Percentiles rank a stretch among this genome's conserved stretches.
These are phyloP conservation scores for Magnolia kwangsiensis DNA, from an alignment of 164 flowering plant species.

Conservation along the genomic window DNA sequence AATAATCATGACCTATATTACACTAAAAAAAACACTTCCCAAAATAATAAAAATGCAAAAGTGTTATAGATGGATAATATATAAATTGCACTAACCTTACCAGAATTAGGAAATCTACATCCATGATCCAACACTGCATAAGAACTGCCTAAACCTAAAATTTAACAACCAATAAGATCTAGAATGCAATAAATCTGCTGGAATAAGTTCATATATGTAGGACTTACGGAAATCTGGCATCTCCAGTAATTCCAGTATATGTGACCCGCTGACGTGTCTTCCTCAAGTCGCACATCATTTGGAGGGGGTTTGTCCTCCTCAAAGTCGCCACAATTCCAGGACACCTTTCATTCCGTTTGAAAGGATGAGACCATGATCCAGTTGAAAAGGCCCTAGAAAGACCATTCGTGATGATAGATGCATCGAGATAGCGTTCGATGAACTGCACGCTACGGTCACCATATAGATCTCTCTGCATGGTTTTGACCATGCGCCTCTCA, in stretches of 20 bases:
- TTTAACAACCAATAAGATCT: background rate
- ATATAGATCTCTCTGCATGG: slow-evolving; percentile 78
- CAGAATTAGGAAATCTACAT: no score
- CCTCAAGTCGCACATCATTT: slow-evolving; percentile 65
- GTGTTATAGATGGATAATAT: no score
- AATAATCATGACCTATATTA: no score
- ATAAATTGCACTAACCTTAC: no score
- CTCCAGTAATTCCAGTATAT: slow-evolving; percentile 87
- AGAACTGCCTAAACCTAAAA: background rate
- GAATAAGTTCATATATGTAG: background rate
- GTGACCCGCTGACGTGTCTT: slow-evolving; percentile 77
- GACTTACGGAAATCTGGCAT: slow-evolving; percentile 97
- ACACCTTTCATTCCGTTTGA: slow-evolving; percentile 52
- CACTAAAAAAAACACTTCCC: no score
- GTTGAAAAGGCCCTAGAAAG: slow-evolving; percentile 89
- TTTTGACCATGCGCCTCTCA: slow-evolving; percentile 67
- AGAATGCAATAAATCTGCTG: background rate
- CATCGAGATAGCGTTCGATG: slow-evolving; percentile 72
- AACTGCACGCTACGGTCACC: slow-evolving; percentile 52
- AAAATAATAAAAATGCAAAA: no score
- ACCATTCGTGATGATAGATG: slow-evolving; percentile 84
- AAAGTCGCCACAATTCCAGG: slow-evolving; percentile 81
- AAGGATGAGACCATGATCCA: slow-evolving; percentile 85
- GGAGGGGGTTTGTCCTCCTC: slow-evolving; percentile 81
- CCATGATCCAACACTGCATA: background rate